Percentiles rank a stretch among this genome's conserved stretches.
Conservation (phyloP, 192 early-diverging fungal species). For the Cladochytrium replicatum region DNA sequence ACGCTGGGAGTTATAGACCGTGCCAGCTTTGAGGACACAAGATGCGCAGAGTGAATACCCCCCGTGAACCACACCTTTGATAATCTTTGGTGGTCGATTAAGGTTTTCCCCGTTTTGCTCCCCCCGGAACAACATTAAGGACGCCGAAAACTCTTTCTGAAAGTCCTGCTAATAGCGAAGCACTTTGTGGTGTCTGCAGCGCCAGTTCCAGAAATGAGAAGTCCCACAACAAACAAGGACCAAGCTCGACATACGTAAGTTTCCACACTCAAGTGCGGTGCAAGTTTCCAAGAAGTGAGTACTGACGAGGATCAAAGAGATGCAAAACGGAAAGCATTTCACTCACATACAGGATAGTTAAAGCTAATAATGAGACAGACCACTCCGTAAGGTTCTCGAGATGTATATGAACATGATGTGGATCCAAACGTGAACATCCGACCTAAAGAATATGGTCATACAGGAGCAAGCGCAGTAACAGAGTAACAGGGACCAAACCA, state of each 20-base stretch:
- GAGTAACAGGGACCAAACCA: constrained; percentile 10
- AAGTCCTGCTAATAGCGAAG: no score
- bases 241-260: constrained; percentile 7
- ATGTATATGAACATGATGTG: constrained; percentile 9
- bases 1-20: no score
- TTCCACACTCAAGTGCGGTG: constrained; percentile 24
- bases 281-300: constrained; percentile 19
- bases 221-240: constrained; percentile 13
- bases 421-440: constrained; percentile 10
- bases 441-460: not conserved
- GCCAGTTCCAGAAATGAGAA: constrained; percentile 9
- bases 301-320: constrained; percentile 15
- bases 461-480: constrained; percentile 2
- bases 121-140: no score
- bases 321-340: constrained; percentile 8
- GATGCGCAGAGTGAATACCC: no score
- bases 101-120: no score
- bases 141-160: no score
- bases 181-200: no score
- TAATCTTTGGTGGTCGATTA: no score
- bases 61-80: no score
- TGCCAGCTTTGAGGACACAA: no score
- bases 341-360: constrained; percentile 4
- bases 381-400: constrained; percentile 17
- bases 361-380: constrained; percentile 2